These are phyloP conservation scores for Carallia brachiata DNA, from an alignment of 345 rosid species.

Conservation along the genomic window DNA sequence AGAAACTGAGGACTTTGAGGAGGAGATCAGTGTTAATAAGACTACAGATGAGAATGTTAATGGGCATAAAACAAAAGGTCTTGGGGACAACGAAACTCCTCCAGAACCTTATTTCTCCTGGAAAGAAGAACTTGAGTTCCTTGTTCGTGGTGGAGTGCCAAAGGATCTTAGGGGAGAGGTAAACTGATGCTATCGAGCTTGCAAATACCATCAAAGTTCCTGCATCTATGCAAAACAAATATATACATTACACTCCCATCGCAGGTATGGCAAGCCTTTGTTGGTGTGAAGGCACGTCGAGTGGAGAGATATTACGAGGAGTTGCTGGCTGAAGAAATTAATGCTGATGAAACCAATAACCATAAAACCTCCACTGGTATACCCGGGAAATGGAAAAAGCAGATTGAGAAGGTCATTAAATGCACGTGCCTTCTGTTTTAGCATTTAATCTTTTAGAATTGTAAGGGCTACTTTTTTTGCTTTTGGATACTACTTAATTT, in stretches of 20 bases:
- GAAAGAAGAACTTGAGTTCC: slow-evolving; percentile 81
- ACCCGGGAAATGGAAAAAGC: slow-evolving; percentile 67
- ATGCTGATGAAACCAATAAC: slow-evolving; percentile 42
- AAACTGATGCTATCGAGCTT: slow-evolving; percentile 21
- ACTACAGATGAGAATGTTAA: slow-evolving; percentile 21
- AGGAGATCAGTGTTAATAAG: slow-evolving; percentile 35
- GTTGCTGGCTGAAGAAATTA: slow-evolving; percentile 58
- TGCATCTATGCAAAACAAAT: background rate
- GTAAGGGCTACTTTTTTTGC: slow-evolving; percentile 47
- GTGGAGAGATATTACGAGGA: slow-evolving; percentile 74
- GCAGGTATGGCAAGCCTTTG: slow-evolving; percentile 98
- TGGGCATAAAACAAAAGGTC: slow-evolving; percentile 26
- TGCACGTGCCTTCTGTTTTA: slow-evolving; percentile 52
- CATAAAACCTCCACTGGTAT: slow-evolving; percentile 38
- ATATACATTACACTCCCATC: slow-evolving; percentile 20
- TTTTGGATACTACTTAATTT: slow-evolving; percentile 29
- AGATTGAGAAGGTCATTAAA: slow-evolving; percentile 96
- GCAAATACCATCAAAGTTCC: slow-evolving; percentile 12
- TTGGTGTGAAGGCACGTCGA: slow-evolving; percentile 80
- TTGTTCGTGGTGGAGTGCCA: slow-evolving; percentile 93
- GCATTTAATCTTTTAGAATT: slow-evolving; percentile 53
- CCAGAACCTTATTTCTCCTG: slow-evolving; percentile 53
- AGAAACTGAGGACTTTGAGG: slow-evolving; percentile 40
- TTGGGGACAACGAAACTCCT: slow-evolving; percentile 24
- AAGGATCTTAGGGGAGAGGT: slow-evolving; percentile 97